These are phyloP conservation scores for Penicillium sp. DNA, from an alignment of 2,329 filamentous ascomycete species.

Conservation along the genomic window DNA sequence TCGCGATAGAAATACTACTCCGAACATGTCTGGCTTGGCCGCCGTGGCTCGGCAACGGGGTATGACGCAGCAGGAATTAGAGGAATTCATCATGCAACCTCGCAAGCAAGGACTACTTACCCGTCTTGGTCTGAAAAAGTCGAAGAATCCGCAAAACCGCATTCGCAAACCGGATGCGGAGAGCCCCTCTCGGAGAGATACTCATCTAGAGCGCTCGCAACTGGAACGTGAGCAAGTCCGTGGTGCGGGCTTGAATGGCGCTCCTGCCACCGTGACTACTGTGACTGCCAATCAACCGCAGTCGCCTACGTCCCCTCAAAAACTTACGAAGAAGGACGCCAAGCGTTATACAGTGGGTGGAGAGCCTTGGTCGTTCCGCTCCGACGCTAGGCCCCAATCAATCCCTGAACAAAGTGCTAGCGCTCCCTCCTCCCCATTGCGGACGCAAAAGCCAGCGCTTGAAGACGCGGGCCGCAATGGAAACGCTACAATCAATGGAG, in stretches of 20 bases:
- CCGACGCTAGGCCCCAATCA: conserved; percentile 5
- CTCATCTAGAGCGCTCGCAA: conserved; percentile 60
- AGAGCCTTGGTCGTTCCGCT: conserved; percentile 29
- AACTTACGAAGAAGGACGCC: conserved; percentile 29
- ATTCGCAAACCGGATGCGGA: conserved; percentile 59
- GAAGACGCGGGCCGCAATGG: conserved; percentile 6
- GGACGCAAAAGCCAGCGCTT: background rate
- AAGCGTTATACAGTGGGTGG: conserved; percentile 19
- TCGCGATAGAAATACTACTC: conserved; percentile 39
- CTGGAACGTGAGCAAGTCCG: conserved; percentile 45
- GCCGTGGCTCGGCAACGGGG: conserved; percentile 56
- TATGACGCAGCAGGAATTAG: conserved; percentile 43
- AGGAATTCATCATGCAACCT: conserved; percentile 35
- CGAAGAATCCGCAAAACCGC: conserved; percentile 25
- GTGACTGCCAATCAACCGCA: conserved; percentile 18
- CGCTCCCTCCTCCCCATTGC: conserved; percentile 5
- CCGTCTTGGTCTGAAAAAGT: conserved; percentile 33
- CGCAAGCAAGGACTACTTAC: conserved; percentile 34
- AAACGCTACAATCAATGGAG: conserved; percentile 10
- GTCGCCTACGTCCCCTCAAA: conserved; percentile 13
- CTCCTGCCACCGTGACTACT: conserved; percentile 18
- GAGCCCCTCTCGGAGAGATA: conserved; percentile 63
- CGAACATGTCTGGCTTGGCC: conserved; percentile 29
- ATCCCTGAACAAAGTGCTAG: conserved; percentile 11
- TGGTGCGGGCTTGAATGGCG: conserved; percentile 21